Evolutionary conservation across 371 early-diverging fungal genomes (phyloP).

Genomic region (Mycotypha africana): DNA sequence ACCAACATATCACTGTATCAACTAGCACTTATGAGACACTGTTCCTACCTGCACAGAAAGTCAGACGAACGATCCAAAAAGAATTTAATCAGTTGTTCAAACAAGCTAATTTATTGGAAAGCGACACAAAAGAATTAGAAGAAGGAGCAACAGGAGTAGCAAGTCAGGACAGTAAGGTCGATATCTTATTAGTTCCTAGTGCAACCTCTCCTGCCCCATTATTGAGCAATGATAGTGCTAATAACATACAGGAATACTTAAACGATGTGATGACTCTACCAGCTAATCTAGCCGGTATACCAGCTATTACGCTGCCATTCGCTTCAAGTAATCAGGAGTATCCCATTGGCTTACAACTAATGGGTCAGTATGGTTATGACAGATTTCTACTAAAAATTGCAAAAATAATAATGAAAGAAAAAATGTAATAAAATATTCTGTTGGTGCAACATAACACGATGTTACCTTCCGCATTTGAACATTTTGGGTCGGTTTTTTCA

Average conservation of each 20-base stretch:
- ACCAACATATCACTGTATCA: background rate
- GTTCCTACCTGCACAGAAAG: conserved; percentile 75
- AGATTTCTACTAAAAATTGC: conserved; percentile 43
- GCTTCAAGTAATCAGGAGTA: conserved; percentile 23
- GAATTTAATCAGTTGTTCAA: conserved; percentile 77
- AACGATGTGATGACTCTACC: conserved; percentile 91
- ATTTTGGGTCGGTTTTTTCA: no score
- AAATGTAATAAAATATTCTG: no score
- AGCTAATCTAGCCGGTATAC: conserved; percentile 79
- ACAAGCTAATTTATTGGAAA: conserved; percentile 27
- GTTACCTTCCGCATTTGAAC: no score
- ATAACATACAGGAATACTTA: conserved; percentile 46
- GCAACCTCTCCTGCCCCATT: conserved; percentile 64
- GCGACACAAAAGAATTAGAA: background rate
- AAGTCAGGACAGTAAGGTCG: conserved; percentile 12
- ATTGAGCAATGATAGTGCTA: conserved; percentile 5
- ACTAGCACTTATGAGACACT: conserved; percentile 56
- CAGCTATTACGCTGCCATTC: conserved; percentile 66
- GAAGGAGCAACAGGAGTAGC: no score
- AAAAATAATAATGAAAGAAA: no score
- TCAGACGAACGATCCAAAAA: conserved; percentile 69
- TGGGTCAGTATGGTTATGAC: conserved; percentile 83
- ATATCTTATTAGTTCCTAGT: conserved; percentile 71
- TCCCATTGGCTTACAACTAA: conserved; percentile 79
- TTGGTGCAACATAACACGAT: no score